Evolutionary conservation across 2,329 filamentous ascomycete genomes (phyloP).

Genomic region (Diaporthe sp.): DNA sequence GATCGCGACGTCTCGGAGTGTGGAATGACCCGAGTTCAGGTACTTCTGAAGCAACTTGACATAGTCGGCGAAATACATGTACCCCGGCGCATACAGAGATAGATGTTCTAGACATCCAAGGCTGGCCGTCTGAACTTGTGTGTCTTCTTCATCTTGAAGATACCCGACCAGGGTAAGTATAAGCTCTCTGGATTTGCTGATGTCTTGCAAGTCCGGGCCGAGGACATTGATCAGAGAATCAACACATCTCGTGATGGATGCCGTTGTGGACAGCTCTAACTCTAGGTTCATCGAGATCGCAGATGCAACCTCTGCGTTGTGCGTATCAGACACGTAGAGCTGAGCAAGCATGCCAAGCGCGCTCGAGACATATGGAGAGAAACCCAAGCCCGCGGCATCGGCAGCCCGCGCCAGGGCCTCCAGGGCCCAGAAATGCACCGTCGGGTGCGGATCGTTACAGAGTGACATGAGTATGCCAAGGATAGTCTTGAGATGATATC

Average conservation of each 20-base stretch:
- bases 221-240: slow-evolving; percentile 98
- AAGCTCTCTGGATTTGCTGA: slow-evolving; percentile 90
- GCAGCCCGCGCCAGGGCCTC: slow-evolving; percentile 89
- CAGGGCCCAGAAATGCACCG: slow-evolving; percentile 96
- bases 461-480: slow-evolving; percentile 98
- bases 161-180: slow-evolving; percentile 89
- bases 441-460: slow-evolving; percentile 93
- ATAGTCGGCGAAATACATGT: slow-evolving; percentile 87
- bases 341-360: slow-evolving; percentile 95
- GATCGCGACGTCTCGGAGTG: slow-evolving; percentile 84
- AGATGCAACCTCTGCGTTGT: slow-evolving; percentile 86
- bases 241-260: slow-evolving; percentile 87
- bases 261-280: slow-evolving; percentile 84
- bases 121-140: slow-evolving; percentile 80
- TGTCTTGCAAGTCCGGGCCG: slow-evolving; percentile 93
- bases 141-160: slow-evolving; percentile 82
- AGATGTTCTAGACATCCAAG: slow-evolving; percentile 90
- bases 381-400: slow-evolving; percentile 92
- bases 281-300: slow-evolving; percentile 92
- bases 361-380: slow-evolving; percentile 90
- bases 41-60: slow-evolving; percentile 86
- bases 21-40: slow-evolving; percentile 76
- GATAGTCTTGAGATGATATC: slow-evolving; percentile 96
- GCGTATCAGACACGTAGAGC: slow-evolving; percentile 90
- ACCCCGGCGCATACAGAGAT: slow-evolving; percentile 89